Base-by-base conservation (phyloP, 371 early-diverging fungal genomes). In the Mortierella sp. region DNA sequence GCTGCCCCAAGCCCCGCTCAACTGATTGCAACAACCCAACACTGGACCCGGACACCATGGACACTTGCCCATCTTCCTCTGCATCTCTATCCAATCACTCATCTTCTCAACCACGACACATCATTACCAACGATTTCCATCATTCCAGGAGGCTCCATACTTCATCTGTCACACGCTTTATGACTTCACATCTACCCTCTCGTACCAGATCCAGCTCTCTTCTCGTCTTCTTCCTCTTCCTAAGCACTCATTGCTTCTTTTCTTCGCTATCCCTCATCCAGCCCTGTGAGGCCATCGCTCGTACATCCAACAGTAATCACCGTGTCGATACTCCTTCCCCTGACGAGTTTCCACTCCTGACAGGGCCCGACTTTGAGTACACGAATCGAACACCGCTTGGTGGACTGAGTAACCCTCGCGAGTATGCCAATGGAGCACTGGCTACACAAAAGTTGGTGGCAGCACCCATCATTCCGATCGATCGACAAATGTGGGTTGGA, bases 281-380 rank as follows among this genome's bases (percentile, higher is more conserved):
- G 24, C 54, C 66, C 9, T 65, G 66, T 47, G 31, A 60, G 13
- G 72, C 72, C 0, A 37, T 41, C 34, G 8, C 49, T 29, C 47
- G 54, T 17, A 60, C 34, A 10, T 34, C 34, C 34, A 34, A 34
- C 34, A n/a, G 29, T 2, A 63, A 67, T 29, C 67, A 73, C 24
- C 69, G 77, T n/a, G 69, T 64, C 46, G 77, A 76, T 51, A 49
- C 60, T 48, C 77, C 77, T 29, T 69, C 69, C 62, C 54, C 60
- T n/a, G 47, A 62, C 46, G 63, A 69, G 19, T 65, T 57, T 24
- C 51, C 57, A 0, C 57, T 52, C 1, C 51, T 76, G 12, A 25
- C 29, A n/a, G 77, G 77, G 1, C 57, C 57, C 17, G 55, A 64
- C 7, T 76, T 52, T 54, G 57, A 43, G 9, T 76, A 61, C 29